These are phyloP conservation scores for Athelia sp. DNA, from an alignment of 1,284 basidiomycete genomes.

Conservation along the genomic window DNA sequence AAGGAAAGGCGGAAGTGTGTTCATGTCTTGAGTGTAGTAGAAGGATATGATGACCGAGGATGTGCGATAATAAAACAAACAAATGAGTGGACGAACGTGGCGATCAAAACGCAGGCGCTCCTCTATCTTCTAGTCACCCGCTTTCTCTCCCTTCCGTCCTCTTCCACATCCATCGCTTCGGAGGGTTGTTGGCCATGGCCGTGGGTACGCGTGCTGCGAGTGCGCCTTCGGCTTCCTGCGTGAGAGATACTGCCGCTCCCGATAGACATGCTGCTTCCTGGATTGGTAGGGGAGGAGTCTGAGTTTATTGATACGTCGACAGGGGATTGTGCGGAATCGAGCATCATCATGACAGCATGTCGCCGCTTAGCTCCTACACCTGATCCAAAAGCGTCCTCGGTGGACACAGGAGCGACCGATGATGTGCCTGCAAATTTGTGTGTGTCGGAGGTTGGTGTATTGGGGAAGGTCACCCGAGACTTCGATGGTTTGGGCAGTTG, in stretches of 20 bases:
- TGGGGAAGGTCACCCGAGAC: not conserved
- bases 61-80: too few relatives aligned
- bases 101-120: too few relatives aligned
- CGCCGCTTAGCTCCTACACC: constrained; percentile 40
- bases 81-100: too few relatives aligned
- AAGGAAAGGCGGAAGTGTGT: too few relatives aligned
- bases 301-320: constrained; percentile 16
- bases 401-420: constrained; percentile 16
- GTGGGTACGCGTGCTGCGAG: constrained; percentile 34
- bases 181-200: constrained; percentile 22
- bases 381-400: constrained; percentile 15
- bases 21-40: too few relatives aligned
- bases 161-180: constrained; percentile 57
- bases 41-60: too few relatives aligned
- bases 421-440: constrained; percentile 15
- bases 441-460: constrained; percentile 11
- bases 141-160: constrained; percentile 54
- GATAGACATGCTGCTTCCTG: constrained; percentile 13
- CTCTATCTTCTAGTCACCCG: constrained; percentile 41
- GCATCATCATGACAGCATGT: constrained; percentile 62
- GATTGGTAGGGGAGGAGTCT: constrained; percentile 8
- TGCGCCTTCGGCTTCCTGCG: constrained; percentile 30
- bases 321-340: constrained; percentile 35
- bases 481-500: not conserved
- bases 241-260: not conserved